These are phyloP conservation scores for Selenicereus undatus DNA, from an alignment of 148 eudicot species.

Conservation along the genomic window DNA sequence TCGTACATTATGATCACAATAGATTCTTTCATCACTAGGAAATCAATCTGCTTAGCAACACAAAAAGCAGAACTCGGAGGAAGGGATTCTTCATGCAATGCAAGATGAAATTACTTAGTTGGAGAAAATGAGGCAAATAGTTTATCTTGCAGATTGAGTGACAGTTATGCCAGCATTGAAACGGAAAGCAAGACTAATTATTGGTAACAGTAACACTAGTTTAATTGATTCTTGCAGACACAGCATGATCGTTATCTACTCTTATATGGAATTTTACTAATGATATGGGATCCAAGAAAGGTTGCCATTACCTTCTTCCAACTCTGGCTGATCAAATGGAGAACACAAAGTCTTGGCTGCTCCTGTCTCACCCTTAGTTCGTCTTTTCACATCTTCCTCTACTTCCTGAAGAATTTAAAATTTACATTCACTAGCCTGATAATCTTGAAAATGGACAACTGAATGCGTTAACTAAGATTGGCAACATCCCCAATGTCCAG, in stretches of 20 bases:
- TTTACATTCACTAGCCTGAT: not conserved
- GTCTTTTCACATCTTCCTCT: constrained; percentile 83
- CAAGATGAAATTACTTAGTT: not conserved
- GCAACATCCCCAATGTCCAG: not conserved
- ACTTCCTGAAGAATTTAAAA: constrained; percentile 52
- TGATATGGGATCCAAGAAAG: not conserved
- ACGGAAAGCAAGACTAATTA: not conserved
- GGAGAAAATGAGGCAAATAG: not conserved
- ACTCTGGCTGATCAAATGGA: constrained; percentile 88
- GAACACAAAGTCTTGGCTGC: constrained; percentile 92
- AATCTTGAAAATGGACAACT: not conserved
- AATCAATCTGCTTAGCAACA: not conserved
- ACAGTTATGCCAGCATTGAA: no score
- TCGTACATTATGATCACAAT: not conserved
- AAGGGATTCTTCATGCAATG: not conserved
- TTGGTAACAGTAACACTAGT: no score
- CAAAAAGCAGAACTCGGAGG: not conserved
- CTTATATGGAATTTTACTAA: not conserved
- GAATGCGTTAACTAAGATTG: not conserved
- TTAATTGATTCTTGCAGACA: not conserved
- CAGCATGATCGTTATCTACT: not conserved
- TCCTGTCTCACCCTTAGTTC: constrained; percentile 94
- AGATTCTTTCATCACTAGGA: not conserved
- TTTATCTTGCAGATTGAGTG: no score
- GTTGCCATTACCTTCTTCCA: constrained; percentile 62